A percentile compares a stretch with the other conserved stretches of the same genome.
Conservation (phyloP, 2,329 filamentous ascomycete species). For the Arthrobotrys conoides region DNA sequence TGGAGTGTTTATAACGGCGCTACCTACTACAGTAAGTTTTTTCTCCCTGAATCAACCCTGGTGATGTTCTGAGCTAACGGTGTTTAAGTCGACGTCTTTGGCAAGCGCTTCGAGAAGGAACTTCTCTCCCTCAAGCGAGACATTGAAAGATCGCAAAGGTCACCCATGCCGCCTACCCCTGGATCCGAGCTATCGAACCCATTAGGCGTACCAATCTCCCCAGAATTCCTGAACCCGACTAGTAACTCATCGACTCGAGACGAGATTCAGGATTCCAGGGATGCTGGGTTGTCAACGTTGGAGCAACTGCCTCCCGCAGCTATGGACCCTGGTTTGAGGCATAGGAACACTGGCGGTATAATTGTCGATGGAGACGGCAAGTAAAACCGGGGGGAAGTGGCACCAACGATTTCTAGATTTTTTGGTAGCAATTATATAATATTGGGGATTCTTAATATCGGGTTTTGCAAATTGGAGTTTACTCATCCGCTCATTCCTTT, state of each 20-base stretch:
- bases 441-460: background rate
- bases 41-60: background rate
- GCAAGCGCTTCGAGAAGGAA: slow-evolving; percentile 96
- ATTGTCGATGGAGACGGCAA: slow-evolving; percentile 16
- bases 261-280: slow-evolving; percentile 48
- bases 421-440: slow-evolving; percentile 7
- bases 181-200: slow-evolving; percentile 45
- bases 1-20: slow-evolving; percentile 98
- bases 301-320: slow-evolving; percentile 46
- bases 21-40: slow-evolving; percentile 82
- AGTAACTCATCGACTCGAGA: slow-evolving; percentile 38
- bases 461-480: slow-evolving; percentile 29
- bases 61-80: slow-evolving; percentile 25
- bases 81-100: slow-evolving; percentile 83
- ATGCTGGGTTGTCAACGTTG: slow-evolving; percentile 39
- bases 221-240: slow-evolving; percentile 21
- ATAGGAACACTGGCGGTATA: slow-evolving; percentile 20
- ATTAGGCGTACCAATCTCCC: slow-evolving; percentile 4
- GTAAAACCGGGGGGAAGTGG: background rate
- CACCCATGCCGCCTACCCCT: slow-evolving; percentile 68
- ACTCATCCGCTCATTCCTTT: slow-evolving; percentile 7
- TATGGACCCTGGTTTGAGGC: slow-evolving; percentile 44
- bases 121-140: slow-evolving; percentile 89
- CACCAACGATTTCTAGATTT: background rate
- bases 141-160: slow-evolving; percentile 86